Evolutionary conservation across 306 rosid species (phyloP), one percentile per base, ranked within the genome.

Genomic region (Castanopsis chinensis): DNA sequence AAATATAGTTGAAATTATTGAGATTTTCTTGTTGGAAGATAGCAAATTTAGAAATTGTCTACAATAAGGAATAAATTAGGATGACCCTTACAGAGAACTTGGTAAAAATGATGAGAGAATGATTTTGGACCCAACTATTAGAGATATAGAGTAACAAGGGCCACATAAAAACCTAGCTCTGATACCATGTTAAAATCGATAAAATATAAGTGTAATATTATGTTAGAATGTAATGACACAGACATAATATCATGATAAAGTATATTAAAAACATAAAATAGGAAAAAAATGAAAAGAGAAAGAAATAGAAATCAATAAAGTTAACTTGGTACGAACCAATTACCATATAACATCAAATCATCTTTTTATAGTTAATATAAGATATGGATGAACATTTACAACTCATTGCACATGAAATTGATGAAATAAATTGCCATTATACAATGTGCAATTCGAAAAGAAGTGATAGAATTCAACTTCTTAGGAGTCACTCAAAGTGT

Each of bases 141-240:
- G 10, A 37, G 10, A 41, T 41, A 8, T 8, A 0, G 12, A 41
- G 11, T 8, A 8, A 41, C 1, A 0, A 0, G 0, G 11, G 0
- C 0, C 45, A 2, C 12, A 8, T 8, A 41, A 41, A 41, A 41
- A 0, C 3, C 0, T 41, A 41, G 0, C 11, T 41, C 0, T 41
- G 0, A 41, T 41, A 8, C 3, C 1, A 7, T 41, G 45, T 8
- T 8, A 41, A 41, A 41, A 0, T 8, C 12, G 0, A 8, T 8
- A 8, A 8, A 8, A 41, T 41, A 41, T 0, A 2, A 0, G 0
- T 41, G 8, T 41, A 0, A 2, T 41, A 41, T 8, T 41, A 41
- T 8, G 3, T 41, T 41, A 41, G 1, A 41, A 37, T 0, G 2
- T 6, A 37, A 0, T 37, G 9, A 37, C 3, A 1, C 0, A 6